Evolutionary conservation across 805 yeast genomes (phyloP).

Genomic region (Dipodascus geniculatus): DNA sequence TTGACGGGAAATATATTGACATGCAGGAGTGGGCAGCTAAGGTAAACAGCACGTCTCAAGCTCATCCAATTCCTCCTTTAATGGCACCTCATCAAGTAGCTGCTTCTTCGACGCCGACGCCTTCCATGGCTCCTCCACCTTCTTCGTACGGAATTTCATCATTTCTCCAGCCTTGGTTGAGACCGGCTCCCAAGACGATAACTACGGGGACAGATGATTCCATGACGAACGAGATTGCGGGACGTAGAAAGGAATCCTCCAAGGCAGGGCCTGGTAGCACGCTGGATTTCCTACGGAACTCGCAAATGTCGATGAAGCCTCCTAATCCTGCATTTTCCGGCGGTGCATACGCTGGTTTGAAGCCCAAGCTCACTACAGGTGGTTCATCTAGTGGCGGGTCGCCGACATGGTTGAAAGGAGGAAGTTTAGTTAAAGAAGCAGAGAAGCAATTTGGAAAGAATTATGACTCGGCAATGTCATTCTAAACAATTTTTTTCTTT

Average conservation of each 20-base stretch:
- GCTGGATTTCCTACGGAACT: not conserved
- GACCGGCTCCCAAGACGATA: not conserved
- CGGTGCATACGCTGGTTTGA: not conserved
- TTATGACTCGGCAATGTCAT: not conserved
- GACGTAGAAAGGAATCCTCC: not conserved
- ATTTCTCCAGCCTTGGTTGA: not conserved
- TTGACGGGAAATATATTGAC: slow-evolving; percentile 14
- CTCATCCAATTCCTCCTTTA: not conserved
- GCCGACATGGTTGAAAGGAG: not conserved
- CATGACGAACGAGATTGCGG: not conserved
- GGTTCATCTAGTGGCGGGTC: not conserved
- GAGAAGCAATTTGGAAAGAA: slow-evolving; percentile 1
- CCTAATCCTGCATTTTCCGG: not conserved
- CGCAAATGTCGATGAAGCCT: not conserved
- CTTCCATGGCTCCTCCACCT: not conserved
- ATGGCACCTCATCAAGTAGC: not conserved
- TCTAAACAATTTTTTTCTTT: not conserved
- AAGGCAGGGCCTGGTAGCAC: not conserved
- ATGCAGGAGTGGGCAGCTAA: slow-evolving; percentile 21
- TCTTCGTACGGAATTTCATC: not conserved
- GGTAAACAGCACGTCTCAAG: slow-evolving; percentile 1
- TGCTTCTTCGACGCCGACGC: not conserved
- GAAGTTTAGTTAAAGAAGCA: not conserved
- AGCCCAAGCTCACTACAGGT: not conserved
- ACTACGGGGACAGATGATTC: not conserved